phyloP scores from a whole-genome alignment of 129 eudicot genomes.

The Sambucus nigra region DNA sequence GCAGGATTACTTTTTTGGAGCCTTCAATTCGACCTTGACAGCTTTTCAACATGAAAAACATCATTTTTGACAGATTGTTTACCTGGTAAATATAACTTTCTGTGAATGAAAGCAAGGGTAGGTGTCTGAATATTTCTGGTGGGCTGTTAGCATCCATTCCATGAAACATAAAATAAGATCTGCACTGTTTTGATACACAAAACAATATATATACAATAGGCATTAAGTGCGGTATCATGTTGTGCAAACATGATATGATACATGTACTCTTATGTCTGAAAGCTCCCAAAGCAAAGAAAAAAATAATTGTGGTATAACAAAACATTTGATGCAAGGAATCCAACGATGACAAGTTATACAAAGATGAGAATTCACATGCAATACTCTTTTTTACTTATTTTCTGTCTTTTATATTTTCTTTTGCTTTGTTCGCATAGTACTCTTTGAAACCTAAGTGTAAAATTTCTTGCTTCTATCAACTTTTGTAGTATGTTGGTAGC shows the following conservation, averaged over 20 bases:
- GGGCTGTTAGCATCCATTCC: slow-evolving; percentile 66
- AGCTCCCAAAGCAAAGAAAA: not conserved
- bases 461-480: too few species aligned
- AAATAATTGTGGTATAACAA: too few species aligned
- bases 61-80: slow-evolving; percentile 4
- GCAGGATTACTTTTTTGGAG: not conserved
- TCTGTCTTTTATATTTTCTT: too few species aligned
- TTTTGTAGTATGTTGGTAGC: too few species aligned
- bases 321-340: not conserved
- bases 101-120: slow-evolving; percentile 80
- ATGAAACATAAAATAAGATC: slow-evolving; percentile 97
- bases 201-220: not conserved
- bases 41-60: not conserved
- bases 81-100: slow-evolving; percentile 98
- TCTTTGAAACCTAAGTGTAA: too few species aligned
- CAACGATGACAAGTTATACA: not conserved
- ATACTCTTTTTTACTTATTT: too few species aligned
- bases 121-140: slow-evolving; percentile 55
- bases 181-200: slow-evolving; percentile 43
- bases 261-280: not conserved
- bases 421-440: too few species aligned
- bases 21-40: slow-evolving; percentile 4
- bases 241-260: not conserved
- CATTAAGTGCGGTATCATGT: not conserved
- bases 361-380: too few species aligned